Percentiles rank a stretch among this genome's conserved stretches.
phyloP scores from a whole-genome alignment of 257 asterid genomes.

The Dorcoceras hygrometricum region DNA sequence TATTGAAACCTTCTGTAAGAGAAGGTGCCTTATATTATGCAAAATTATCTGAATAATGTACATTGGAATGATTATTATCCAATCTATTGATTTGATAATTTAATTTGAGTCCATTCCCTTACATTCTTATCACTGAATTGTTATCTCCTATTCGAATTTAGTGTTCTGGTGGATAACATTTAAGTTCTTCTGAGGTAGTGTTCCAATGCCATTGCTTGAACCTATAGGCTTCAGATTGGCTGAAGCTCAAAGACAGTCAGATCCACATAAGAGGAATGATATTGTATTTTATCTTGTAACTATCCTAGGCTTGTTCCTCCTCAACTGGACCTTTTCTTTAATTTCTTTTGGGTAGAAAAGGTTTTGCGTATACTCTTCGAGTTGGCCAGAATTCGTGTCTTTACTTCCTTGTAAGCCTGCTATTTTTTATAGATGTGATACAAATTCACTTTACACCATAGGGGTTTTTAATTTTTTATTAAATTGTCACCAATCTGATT shows the following conservation, averaged over 20 bases:
- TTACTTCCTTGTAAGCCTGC: background rate
- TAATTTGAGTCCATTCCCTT: background rate
- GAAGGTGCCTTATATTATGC: background rate
- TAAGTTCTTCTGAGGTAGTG: background rate
- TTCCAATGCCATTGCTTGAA: background rate
- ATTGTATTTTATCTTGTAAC: background rate
- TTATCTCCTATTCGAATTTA: background rate
- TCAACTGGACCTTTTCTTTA: background rate
- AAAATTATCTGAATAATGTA: background rate
- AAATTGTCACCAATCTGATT: background rate
- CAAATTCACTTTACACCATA: background rate
- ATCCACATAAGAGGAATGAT: background rate
- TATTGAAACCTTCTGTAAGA: background rate
- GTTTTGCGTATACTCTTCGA: background rate
- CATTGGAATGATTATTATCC: background rate
- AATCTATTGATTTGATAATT: background rate
- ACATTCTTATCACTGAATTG: background rate
- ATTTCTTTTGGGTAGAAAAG: background rate
- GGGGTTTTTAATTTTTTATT: background rate
- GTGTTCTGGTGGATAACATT: background rate
- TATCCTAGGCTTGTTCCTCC: background rate
- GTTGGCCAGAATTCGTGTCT: background rate
- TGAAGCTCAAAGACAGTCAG: background rate
- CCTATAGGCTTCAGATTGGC: too few species aligned
- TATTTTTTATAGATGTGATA: background rate